phyloP scores from a whole-genome alignment of 306 rosid genomes.

The Trichosanthes truncata region DNA sequence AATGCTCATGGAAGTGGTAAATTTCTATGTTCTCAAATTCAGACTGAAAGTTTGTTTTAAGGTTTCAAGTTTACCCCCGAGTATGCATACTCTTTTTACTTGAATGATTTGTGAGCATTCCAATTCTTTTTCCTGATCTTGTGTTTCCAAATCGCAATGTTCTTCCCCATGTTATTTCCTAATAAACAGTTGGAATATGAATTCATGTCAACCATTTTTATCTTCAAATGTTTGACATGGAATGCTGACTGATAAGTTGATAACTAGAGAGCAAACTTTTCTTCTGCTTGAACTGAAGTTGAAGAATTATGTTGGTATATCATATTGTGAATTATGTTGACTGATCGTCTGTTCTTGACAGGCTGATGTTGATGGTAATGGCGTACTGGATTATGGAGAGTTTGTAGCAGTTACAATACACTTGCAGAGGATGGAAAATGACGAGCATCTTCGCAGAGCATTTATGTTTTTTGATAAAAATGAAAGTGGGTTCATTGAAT shows the following conservation, averaged over 20 bases:
- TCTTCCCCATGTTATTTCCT: not conserved
- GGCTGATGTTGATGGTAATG: slow-evolving; percentile 99
- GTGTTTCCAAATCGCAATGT: not conserved
- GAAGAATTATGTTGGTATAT: slow-evolving; percentile 1
- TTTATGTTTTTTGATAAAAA: slow-evolving; percentile 81
- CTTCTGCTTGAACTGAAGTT: not conserved
- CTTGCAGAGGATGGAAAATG: slow-evolving; percentile 95
- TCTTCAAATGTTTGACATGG: not conserved
- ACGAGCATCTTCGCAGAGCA: slow-evolving; percentile 84
- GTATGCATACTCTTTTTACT: not conserved
- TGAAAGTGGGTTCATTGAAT: slow-evolving; percentile 82
- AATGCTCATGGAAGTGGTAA: slow-evolving; percentile 99
- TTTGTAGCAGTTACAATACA: slow-evolving; percentile 97
- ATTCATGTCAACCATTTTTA: not conserved
- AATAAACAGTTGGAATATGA: not conserved
- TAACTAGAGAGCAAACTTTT: not conserved
- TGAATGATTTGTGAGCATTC: not conserved
- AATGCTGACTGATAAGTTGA: not conserved
- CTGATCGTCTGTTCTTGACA: slow-evolving; percentile 15
- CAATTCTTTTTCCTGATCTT: not conserved
- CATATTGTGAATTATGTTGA: not conserved
- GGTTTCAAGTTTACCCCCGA: slow-evolving; percentile 3
- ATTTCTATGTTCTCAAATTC: slow-evolving; percentile 11
- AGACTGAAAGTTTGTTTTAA: not conserved
- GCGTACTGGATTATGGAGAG: slow-evolving; percentile 93